These are phyloP conservation scores for Fonsecaea pugnacius DNA, from an alignment of 2,329 filamentous ascomycete genomes.

Conservation along the genomic window DNA sequence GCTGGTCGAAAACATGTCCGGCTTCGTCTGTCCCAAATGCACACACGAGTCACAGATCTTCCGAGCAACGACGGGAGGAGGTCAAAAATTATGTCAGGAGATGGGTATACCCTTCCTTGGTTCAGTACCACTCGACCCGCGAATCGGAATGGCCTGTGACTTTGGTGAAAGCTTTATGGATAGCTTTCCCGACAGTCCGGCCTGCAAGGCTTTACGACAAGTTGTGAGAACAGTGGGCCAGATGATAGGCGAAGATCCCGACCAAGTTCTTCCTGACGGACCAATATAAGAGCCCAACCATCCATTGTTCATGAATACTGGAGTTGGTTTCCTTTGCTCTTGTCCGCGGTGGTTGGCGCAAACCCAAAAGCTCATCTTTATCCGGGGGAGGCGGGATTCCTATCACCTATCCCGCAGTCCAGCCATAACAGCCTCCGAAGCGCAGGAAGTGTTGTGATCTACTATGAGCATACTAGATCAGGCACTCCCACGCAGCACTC, in stretches of 20 bases:
- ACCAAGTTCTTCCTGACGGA: slow-evolving; percentile 51
- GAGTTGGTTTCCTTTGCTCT: background rate
- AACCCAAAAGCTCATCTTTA: background rate
- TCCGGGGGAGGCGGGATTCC: background rate
- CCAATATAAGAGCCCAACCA: slow-evolving; percentile 21
- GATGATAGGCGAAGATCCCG: slow-evolving; percentile 67
- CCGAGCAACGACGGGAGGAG: slow-evolving; percentile 86
- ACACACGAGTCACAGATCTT: slow-evolving; percentile 83
- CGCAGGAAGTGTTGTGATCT: background rate
- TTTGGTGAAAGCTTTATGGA: slow-evolving; percentile 98
- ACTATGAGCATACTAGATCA: background rate
- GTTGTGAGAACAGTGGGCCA: slow-evolving; percentile 76
- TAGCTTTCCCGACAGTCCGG: slow-evolving; percentile 88
- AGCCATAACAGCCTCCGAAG: background rate
- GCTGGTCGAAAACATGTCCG: slow-evolving; percentile 96
- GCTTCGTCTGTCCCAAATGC: slow-evolving; percentile 94
- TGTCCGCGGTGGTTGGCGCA: background rate
- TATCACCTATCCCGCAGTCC: background rate
- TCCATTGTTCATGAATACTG: background rate
- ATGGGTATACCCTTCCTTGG: slow-evolving; percentile 88
- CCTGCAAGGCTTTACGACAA: slow-evolving; percentile 76
- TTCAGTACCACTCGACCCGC: slow-evolving; percentile 84
- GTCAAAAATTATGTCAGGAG: slow-evolving; percentile 76
- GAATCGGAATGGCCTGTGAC: slow-evolving; percentile 95
- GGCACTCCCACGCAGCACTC: background rate